A percentile compares a stretch with the other conserved stretches of the same genome.
phyloP scores from a whole-genome alignment of 176 grass and related monocot genomes.

The Aegilops sharonensis region DNA sequence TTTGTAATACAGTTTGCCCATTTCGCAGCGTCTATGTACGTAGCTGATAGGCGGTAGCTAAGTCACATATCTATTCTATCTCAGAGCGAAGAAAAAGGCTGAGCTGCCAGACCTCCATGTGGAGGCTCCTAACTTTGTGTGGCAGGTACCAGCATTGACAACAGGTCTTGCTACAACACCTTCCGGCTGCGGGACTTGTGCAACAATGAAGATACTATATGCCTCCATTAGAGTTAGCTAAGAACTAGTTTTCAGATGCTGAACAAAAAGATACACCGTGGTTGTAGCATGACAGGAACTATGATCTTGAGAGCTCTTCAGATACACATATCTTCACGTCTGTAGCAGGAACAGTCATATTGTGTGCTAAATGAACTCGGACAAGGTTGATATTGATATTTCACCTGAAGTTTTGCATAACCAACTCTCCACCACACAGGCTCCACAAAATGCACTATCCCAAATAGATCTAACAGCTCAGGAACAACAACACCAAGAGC shows the following conservation, averaged over 20 bases:
- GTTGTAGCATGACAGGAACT: neutral
- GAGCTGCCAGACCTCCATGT: neutral
- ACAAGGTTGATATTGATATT: neutral
- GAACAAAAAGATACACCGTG: neutral
- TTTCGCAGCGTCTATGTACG: neutral
- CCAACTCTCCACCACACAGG: constrained; percentile 99
- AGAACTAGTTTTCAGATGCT: neutral
- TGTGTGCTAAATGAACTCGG: neutral
- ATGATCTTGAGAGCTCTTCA: neutral
- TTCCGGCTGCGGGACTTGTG: neutral
- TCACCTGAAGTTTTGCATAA: constrained; percentile 94
- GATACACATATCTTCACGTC: neutral
- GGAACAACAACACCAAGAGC: constrained; percentile 80
- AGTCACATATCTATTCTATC: neutral
- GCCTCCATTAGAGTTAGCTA: constrained; percentile 7
- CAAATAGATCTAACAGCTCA: constrained; percentile 78
- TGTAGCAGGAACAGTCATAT: neutral
- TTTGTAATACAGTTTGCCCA: neutral
- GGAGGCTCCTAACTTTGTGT: neutral
- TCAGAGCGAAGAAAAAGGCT: neutral
- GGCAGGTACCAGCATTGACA: neutral
- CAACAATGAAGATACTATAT: neutral
- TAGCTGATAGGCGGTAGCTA: neutral
- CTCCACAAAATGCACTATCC: constrained; percentile 79
- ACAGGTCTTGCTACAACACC: neutral